Percentiles rank a stretch among this genome's conserved stretches.
Evolutionary conservation across 2,329 filamentous ascomycete species (phyloP).

Genomic region (Diaporthe caulivora): DNA sequence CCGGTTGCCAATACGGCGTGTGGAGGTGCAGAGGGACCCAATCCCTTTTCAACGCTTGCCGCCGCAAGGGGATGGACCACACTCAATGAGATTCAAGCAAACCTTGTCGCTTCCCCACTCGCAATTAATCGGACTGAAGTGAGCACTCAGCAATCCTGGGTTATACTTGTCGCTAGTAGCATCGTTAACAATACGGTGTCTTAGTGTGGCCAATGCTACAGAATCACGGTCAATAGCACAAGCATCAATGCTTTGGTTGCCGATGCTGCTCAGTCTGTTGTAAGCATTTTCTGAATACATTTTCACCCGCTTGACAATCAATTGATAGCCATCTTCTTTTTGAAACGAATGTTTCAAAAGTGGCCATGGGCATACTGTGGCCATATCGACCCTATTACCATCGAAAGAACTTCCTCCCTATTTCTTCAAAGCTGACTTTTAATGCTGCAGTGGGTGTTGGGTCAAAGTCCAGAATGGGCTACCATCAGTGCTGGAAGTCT

Average conservation of each 20-base stretch:
- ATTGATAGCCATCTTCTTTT: no score
- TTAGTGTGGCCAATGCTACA: conserved; percentile 4
- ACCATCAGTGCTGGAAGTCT: neutral
- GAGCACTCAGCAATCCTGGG: neutral
- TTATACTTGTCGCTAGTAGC: no score
- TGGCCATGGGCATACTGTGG: no score
- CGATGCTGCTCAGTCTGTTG: conserved; percentile 3
- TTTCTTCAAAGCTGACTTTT: no score
- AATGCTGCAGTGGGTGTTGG: neutral
- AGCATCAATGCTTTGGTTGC: neutral
- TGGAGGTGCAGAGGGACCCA: conserved; percentile 2
- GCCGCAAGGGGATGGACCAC: neutral
- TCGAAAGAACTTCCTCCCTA: no score
- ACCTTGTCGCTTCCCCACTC: neutral
- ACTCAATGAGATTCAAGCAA: neutral
- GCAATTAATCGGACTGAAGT: neutral
- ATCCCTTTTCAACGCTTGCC: neutral
- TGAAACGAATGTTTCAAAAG: no score
- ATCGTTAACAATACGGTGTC: neutral
- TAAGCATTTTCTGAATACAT: no score
- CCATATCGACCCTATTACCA: no score
- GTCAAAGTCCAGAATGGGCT: neutral
- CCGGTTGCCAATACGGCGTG: neutral
- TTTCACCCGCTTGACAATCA: no score
- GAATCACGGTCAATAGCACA: neutral